phyloP scores from a whole-genome alignment of 495 filamentous ascomycete species.

The Rhizodiscina lignyota region DNA sequence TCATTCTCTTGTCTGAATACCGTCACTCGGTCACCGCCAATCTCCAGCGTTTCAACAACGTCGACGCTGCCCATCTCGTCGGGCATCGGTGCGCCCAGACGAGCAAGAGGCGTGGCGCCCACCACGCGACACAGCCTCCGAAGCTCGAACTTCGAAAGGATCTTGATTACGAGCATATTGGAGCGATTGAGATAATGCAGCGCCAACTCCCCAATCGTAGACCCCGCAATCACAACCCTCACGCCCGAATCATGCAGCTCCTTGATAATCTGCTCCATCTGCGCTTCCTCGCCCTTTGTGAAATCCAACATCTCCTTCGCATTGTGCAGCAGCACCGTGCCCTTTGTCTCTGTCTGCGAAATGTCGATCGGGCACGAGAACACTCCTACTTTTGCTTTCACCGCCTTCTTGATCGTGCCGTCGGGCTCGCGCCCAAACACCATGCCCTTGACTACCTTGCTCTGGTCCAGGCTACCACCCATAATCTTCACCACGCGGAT shows the following conservation, averaged over 20 bases:
- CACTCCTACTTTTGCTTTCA: constrained; percentile 88
- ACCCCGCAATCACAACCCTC: constrained; percentile 78
- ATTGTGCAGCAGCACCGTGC: constrained; percentile 96
- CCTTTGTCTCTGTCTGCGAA: constrained; percentile 96
- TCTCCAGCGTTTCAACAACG: constrained; percentile 93
- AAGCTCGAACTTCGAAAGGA: constrained; percentile 96
- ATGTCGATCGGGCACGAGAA: constrained; percentile 94
- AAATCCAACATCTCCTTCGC: constrained; percentile 98
- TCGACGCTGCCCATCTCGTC: constrained; percentile 97
- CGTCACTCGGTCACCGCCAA: constrained; percentile 95
- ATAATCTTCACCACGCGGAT: constrained; percentile 99
- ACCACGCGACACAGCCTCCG: constrained; percentile 88
- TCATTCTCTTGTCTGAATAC: constrained; percentile 97
- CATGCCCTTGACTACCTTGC: constrained; percentile 93
- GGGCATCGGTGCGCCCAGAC: constrained; percentile 95
- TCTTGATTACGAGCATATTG: constrained; percentile 89
- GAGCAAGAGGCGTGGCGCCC: constrained; percentile 84
- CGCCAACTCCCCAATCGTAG: constrained; percentile 85
- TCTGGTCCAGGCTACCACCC: constrained; percentile 89
- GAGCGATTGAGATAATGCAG: constrained; percentile 96
- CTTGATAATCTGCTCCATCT: constrained; percentile 82
- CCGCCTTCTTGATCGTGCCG: constrained; percentile 67
- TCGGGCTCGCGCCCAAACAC: constrained; percentile 90
- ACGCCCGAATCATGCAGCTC: constrained; percentile 88
- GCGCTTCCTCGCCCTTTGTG: constrained; percentile 88